Percentiles rank a stretch among this genome's conserved stretches.
These are phyloP conservation scores for Wickerhamiella vanderwaltii DNA, from an alignment of 805 yeast species.

Conservation along the genomic window DNA sequence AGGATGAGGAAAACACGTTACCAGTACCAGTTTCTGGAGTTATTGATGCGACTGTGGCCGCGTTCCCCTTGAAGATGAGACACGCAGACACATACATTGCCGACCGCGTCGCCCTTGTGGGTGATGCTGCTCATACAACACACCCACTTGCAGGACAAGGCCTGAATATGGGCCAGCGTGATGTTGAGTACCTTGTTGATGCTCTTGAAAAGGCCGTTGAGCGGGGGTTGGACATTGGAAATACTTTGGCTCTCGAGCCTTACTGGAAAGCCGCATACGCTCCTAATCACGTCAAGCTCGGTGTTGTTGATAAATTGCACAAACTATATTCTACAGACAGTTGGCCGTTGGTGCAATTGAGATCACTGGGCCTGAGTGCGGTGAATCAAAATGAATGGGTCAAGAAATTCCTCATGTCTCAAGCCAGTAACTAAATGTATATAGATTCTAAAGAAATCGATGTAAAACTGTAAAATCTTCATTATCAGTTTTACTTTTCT, in stretches of 20 bases:
- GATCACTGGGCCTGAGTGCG: conserved; percentile 64
- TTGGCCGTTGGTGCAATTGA: conserved; percentile 57
- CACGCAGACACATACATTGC: conserved; percentile 84
- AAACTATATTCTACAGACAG: conserved; percentile 68
- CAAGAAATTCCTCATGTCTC: conserved; percentile 57
- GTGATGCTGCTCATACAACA: conserved; percentile 96
- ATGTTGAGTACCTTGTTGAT: conserved; percentile 56
- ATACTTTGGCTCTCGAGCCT: conserved; percentile 66
- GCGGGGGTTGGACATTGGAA: conserved; percentile 84
- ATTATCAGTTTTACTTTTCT: background rate
- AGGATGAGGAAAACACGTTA: conserved; percentile 41
- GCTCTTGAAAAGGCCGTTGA: conserved; percentile 59
- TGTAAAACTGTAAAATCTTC: background rate
- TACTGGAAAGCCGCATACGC: conserved; percentile 79
- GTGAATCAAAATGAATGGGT: conserved; percentile 52
- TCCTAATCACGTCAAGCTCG: conserved; percentile 64
- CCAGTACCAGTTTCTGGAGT: conserved; percentile 59
- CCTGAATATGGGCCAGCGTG: conserved; percentile 92
- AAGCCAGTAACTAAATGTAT: conserved; percentile 29
- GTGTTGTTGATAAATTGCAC: conserved; percentile 84
- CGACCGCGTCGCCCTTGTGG: conserved; percentile 82
- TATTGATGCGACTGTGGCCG: conserved; percentile 56
- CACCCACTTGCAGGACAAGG: conserved; percentile 99
- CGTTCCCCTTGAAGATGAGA: conserved; percentile 76
- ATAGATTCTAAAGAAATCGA: background rate